Base-by-base conservation (phyloP, 140 eudicot genomes). In the Oenanthe javanica region DNA sequence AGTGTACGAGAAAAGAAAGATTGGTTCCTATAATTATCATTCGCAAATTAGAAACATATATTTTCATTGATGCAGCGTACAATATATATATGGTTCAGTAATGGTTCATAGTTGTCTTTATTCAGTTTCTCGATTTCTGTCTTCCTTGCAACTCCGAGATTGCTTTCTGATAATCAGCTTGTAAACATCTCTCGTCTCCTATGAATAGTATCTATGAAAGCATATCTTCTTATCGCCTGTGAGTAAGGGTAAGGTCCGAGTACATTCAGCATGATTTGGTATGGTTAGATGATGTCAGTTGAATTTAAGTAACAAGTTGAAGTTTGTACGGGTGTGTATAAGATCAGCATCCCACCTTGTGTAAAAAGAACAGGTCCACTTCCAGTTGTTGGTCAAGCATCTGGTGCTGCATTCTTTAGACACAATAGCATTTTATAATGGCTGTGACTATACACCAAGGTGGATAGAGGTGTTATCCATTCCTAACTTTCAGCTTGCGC, bases 361-460 rank as follows among this genome's bases (percentile, higher is more conserved):
- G 25, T 18, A 8, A 75, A 51, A 23, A 47, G 51, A 49, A 23
- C 38, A 52, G 69, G 42, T 50, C 80, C 80, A 77, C 69, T 77
- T 54, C 10, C 70, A 14, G 40, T 63, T 18, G 42, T 52, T 77
- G 80, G 80, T 77, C 25, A 27, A 40, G 80, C 5, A 54, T 77
- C 50, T 52, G 70, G 80, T 54, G 46, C 80, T 50, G 38, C 42
- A 76, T 76, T 76, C 79, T 76, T 14, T 76, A 50, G 4, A 48
- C 16, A 23, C 79, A 75, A 11, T 50, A 45, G 5, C 52, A 21
- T 6, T 16, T 43, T 5, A 4, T 15, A 16, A 40, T 40, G 43
- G 4, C n/a, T 71, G 2, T 72, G 77, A 42, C 77, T 49, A 51
- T 54, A 25, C 48, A 14, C 79, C 67, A 36, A 51, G 67, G 69